phyloP scores from a whole-genome alignment of 768 basidiomycete genomes.

The Suillus subluteus region DNA sequence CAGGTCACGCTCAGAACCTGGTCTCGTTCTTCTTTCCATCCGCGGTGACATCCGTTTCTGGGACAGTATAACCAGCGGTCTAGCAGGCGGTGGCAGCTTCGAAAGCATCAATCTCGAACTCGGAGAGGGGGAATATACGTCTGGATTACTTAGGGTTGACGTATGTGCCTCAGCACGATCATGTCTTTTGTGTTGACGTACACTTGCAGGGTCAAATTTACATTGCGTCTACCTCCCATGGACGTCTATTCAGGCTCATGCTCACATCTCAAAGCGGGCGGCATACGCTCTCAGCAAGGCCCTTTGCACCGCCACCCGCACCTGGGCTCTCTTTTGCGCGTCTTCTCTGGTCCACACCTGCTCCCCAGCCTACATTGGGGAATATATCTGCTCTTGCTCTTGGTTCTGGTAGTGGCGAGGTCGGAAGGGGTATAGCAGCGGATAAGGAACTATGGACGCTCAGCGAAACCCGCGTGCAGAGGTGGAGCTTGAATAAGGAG shows the following conservation, averaged over 20 bases:
- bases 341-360: slow-evolving; percentile 45
- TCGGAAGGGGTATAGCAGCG: slow-evolving; percentile 27
- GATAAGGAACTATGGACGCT: slow-evolving; percentile 69
- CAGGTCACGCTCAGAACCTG: slow-evolving; percentile 69
- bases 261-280: slow-evolving; percentile 73
- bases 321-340: slow-evolving; percentile 47
- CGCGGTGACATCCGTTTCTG: slow-evolving; percentile 81
- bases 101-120: slow-evolving; percentile 48
- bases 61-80: slow-evolving; percentile 84
- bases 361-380: slow-evolving; percentile 50
- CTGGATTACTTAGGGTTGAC: slow-evolving; percentile 67
- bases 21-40: slow-evolving; percentile 76
- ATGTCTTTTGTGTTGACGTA: slow-evolving; percentile 14
- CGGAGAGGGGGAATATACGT: slow-evolving; percentile 59
- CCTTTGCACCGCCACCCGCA: slow-evolving; percentile 59
- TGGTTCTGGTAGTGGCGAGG: slow-evolving; percentile 30
- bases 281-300: slow-evolving; percentile 57
- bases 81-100: slow-evolving; percentile 75
- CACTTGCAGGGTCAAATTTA: slow-evolving; percentile 60
- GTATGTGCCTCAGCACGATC: slow-evolving; percentile 42
- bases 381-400: slow-evolving; percentile 69
- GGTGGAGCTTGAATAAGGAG: slow-evolving; percentile 61
- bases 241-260: slow-evolving; percentile 64
- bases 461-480: slow-evolving; percentile 68
- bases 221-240: slow-evolving; percentile 68